Percentiles rank a stretch among this genome's conserved stretches.
Conservation (phyloP, 2,329 filamentous ascomycete species). For the Byssothecium circinans region DNA sequence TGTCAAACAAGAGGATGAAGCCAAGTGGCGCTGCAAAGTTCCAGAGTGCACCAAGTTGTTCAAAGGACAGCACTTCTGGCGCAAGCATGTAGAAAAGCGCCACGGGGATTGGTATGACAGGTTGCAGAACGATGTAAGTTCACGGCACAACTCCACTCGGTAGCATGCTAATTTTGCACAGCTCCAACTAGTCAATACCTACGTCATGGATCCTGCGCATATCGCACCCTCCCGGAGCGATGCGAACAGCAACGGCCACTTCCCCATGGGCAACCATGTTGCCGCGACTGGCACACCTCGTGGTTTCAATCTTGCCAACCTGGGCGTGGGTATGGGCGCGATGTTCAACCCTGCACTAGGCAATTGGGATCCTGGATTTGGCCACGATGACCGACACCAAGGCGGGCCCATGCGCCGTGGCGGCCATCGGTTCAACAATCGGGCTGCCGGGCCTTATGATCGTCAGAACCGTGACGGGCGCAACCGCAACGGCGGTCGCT, state of each 20-base stretch:
- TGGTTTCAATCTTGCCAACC: constrained; percentile 83
- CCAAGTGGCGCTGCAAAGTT: constrained; percentile 95
- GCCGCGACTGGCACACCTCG: constrained; percentile 78
- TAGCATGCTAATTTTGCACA: constrained; percentile 41
- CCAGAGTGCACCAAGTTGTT: constrained; percentile 96
- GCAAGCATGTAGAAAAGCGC: constrained; percentile 95
- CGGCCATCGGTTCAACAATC: constrained; percentile 43
- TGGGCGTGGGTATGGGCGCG: constrained; percentile 49
- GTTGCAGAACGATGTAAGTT: constrained; percentile 78
- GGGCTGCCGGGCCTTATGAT: constrained; percentile 45
- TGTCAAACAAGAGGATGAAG: constrained; percentile 96
- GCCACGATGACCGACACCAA: constrained; percentile 41
- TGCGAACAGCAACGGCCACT: constrained; percentile 93
- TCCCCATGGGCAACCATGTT: constrained; percentile 77
- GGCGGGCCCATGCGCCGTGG: constrained; percentile 49
- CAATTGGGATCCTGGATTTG: constrained; percentile 60
- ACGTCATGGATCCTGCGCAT: constrained; percentile 90
- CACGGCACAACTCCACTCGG: background rate
- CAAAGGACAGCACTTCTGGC: constrained; percentile 96
- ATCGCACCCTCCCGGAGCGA: constrained; percentile 93
- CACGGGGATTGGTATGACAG: constrained; percentile 84
- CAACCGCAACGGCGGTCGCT: constrained; percentile 49
- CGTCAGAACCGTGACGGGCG: constrained; percentile 43
- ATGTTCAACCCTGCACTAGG: constrained; percentile 54
- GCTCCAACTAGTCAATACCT: constrained; percentile 89